Base-by-base conservation (phyloP, 2,329 filamentous ascomycete genomes). In the Exophiala sideris region DNA sequence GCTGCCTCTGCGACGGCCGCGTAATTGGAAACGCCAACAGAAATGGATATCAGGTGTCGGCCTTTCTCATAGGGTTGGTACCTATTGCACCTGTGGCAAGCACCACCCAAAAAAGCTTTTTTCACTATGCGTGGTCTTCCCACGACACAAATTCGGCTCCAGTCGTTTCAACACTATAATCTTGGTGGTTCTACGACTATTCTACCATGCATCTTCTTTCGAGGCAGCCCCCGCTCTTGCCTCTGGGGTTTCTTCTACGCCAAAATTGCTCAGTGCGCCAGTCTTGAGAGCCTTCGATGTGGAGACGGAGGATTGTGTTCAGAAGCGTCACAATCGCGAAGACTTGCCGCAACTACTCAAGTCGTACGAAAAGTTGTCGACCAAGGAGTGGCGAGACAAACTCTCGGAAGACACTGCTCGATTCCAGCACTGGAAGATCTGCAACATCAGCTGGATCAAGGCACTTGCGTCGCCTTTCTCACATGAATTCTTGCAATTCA, bases 391-490 rank as follows among this genome's bases (percentile, higher is more conserved):
- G 56, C 41, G 50, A 9, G 40, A 21, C 4, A 36, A 29, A 12
- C 9, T 56, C 3, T 45, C 45, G 12, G 29, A 52, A 11, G n/a
- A 50, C 10, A 21, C 40, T 2, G 24, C 48, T 12, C 6, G 42
- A 33, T 48, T 38, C 50, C 36, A 41, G 39, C 21, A 52, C 33
- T 54, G 42, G 14, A 49, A 53, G 18, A 44, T 63, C 40, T 47
- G 33, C 14, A 58, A 59, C n/a, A 53, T 63, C 34, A 61, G 54
- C 14, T 63, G 60, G 60, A 54, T 61, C 40, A 61, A 61, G 40
- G 60, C 59, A 9, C 54, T 63, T 5, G 59, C 58, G 5, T 63
- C 59, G 6, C 60, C 57, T 10, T 59, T 63, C 34, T 61, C 58
- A 12, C 60, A 61, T 18, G 60, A 63, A 47, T 61, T 58, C 35